A percentile compares a stretch with the other conserved stretches of the same genome.
phyloP scores from a whole-genome alignment of 805 yeast genomes.

The Metschnikowia noctiluminum region DNA sequence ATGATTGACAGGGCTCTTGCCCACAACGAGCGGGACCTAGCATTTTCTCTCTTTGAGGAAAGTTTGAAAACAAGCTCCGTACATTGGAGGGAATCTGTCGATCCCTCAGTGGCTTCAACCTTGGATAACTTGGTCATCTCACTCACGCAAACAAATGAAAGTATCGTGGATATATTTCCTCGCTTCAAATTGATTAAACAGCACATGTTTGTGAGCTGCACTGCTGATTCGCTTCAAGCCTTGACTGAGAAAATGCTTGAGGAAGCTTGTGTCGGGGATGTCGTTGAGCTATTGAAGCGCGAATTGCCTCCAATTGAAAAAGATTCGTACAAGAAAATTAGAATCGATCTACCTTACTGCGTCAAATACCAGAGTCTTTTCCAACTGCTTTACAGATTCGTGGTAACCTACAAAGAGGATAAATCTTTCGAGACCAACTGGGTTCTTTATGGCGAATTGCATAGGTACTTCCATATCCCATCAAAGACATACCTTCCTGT shows the following conservation, averaged over 20 bases:
- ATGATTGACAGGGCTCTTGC: constrained; percentile 28
- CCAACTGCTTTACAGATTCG: constrained; percentile 28
- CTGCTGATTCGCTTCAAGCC: constrained; percentile 28
- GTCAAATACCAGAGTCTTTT: constrained; percentile 28
- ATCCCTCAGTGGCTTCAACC: constrained; percentile 20
- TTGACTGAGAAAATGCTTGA: constrained; percentile 28
- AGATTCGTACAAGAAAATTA: constrained; percentile 28
- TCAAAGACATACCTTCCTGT: constrained; percentile 56
- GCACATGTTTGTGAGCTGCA: constrained; percentile 30
- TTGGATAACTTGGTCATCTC: constrained; percentile 44
- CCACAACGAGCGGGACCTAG: constrained; percentile 18
- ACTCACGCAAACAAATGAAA: constrained; percentile 28
- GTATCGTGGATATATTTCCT: constrained; percentile 26
- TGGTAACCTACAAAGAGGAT: constrained; percentile 28
- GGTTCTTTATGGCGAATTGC: constrained; percentile 56
- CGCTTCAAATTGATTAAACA: constrained; percentile 34
- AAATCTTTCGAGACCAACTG: constrained; percentile 46
- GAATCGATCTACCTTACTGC: constrained; percentile 23
- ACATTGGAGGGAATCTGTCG: constrained; percentile 12
- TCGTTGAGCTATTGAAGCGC: constrained; percentile 38
- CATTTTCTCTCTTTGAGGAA: constrained; percentile 30
- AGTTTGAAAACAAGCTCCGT: constrained; percentile 20
- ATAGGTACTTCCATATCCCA: constrained; percentile 54
- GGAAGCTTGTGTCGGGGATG: constrained; percentile 38
- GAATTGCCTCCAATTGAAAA: constrained; percentile 36